Conservation (phyloP, 2,329 filamentous ascomycete species). For the Didymella pinodella region DNA sequence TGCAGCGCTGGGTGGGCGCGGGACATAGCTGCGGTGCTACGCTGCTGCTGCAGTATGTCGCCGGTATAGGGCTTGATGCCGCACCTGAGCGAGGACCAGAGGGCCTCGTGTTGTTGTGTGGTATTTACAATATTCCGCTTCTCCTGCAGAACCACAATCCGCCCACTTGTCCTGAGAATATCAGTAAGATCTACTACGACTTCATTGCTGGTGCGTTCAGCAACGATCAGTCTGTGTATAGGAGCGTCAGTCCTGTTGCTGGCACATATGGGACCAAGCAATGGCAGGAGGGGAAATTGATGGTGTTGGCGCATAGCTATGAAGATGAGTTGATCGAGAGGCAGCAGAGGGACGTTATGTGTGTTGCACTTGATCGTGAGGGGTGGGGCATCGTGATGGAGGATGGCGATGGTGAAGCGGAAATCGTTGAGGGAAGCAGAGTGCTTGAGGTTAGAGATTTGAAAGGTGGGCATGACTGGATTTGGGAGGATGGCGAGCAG, state of each 20-base stretch:
- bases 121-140: constrained; percentile 71
- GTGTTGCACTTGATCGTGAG: constrained; percentile 56
- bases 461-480: constrained; percentile 67
- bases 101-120: constrained; percentile 68
- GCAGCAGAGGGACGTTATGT: constrained; percentile 67
- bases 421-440: constrained; percentile 38
- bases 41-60: constrained; percentile 65
- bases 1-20: constrained; percentile 62
- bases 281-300: constrained; percentile 51
- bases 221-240: constrained; percentile 30
- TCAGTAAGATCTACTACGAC: constrained; percentile 62
- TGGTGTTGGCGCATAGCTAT: constrained; percentile 57
- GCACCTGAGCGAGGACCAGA: constrained; percentile 21
- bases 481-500: constrained; percentile 68
- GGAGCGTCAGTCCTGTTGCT: constrained; percentile 61
- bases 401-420: constrained; percentile 36
- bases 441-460: constrained; percentile 57
- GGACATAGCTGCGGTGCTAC: constrained; percentile 72
- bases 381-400: constrained; percentile 48
- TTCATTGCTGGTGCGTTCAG: constrained; percentile 71
- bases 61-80: constrained; percentile 26
- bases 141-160: constrained; percentile 58
- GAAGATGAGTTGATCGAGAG: constrained; percentile 61
- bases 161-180: constrained; percentile 27
- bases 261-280: constrained; percentile 52